Conservation (phyloP, 2,329 filamentous ascomycete species). For the Sordariomycetes sp. region DNA sequence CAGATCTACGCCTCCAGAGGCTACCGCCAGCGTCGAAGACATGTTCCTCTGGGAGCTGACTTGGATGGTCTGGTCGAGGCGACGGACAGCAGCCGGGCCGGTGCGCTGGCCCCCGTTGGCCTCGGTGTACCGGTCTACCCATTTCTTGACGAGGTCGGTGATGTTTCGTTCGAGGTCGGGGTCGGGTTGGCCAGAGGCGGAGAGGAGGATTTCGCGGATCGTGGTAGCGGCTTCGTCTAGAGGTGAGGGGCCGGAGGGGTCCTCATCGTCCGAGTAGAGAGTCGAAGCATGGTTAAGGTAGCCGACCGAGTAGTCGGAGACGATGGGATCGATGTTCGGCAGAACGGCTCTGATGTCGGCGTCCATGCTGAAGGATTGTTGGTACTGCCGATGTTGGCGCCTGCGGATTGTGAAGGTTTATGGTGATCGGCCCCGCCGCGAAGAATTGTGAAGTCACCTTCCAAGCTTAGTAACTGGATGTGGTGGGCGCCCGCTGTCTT, state of each 20-base stretch:
- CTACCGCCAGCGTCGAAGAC: constrained; percentile 86
- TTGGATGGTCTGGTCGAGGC: constrained; percentile 89
- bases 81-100: constrained; percentile 67
- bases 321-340: constrained; percentile 77
- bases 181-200: constrained; percentile 79
- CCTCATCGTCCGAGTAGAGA: constrained; percentile 66
- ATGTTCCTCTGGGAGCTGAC: constrained; percentile 92
- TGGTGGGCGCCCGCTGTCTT: too few species aligned
- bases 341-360: constrained; percentile 76
- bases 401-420: not conserved
- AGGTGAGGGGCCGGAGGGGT: constrained; percentile 61
- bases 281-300: constrained; percentile 92
- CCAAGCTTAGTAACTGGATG: too few species aligned
- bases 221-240: constrained; percentile 75
- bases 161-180: constrained; percentile 67
- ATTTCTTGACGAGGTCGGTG: constrained; percentile 77
- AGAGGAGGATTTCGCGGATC: constrained; percentile 82
- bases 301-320: constrained; percentile 88
- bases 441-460: too few species aligned
- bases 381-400: constrained; percentile 7
- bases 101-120: constrained; percentile 63
- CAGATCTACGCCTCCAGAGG: constrained; percentile 76
- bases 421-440: not conserved
- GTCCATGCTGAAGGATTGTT: constrained; percentile 53
- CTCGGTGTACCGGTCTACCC: constrained; percentile 72